Percentiles rank a stretch among this genome's conserved stretches.
Evolutionary conservation across 345 rosid species (phyloP).

Genomic region (Eucalyptus sp.): DNA sequence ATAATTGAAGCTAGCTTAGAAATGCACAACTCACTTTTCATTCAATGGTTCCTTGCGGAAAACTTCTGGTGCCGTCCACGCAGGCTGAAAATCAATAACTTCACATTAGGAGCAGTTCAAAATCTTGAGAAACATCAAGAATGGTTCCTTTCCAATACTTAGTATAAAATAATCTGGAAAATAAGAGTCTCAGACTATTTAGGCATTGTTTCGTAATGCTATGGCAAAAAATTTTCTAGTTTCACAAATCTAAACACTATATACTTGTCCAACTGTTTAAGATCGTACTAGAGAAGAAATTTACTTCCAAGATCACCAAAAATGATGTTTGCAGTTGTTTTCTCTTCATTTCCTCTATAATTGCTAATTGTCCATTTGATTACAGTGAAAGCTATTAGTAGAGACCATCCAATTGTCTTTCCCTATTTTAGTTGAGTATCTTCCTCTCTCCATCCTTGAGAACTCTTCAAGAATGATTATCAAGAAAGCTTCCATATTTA

Average conservation of each 20-base stretch:
- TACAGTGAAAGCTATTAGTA: neutral
- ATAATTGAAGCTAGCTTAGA: neutral
- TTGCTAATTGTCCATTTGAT: neutral
- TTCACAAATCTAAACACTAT: neutral
- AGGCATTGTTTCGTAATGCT: neutral
- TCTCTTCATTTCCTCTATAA: neutral
- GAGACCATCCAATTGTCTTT: neutral
- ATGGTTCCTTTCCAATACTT: neutral
- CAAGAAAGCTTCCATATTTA: neutral
- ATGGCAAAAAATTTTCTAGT: neutral
- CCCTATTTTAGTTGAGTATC: neutral
- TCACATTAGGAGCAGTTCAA: neutral
- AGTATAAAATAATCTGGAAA: neutral
- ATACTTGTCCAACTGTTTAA: neutral
- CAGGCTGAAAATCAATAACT: constrained; percentile 4
- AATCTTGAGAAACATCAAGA: neutral
- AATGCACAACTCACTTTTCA: constrained; percentile 20
- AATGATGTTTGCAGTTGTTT: neutral
- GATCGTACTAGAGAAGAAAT: neutral
- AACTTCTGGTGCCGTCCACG: constrained; percentile 42
- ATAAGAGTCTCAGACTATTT: neutral
- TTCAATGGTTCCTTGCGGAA: constrained; percentile 27
- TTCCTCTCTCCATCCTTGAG: neutral
- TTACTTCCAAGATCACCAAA: neutral
- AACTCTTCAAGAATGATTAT: neutral